Percentiles rank a stretch among this genome's conserved stretches.
Conservation (phyloP, 2,329 filamentous ascomycete genomes). For the Thielaviopsis euricoi region DNA sequence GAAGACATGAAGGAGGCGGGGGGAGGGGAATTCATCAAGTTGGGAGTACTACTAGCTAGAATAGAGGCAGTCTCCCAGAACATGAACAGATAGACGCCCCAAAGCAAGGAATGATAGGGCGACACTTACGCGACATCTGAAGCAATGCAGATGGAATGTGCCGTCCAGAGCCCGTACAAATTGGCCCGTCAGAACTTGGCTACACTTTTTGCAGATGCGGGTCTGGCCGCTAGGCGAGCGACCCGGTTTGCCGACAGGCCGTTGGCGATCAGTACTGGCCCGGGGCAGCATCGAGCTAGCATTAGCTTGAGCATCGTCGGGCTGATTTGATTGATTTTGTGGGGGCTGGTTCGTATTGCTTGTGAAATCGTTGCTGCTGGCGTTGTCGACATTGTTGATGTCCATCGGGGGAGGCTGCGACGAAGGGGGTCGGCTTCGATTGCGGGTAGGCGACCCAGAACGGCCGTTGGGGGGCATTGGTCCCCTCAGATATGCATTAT, state of each 20-base stretch:
- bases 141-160: slow-evolving; percentile 94
- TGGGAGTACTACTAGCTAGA: slow-evolving; percentile 8
- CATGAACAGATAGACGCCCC: not conserved
- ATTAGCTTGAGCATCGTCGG: not conserved
- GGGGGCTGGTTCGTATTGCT: not conserved
- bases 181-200: slow-evolving; percentile 74
- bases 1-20: too few relatives aligned
- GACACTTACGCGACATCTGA: slow-evolving; percentile 73
- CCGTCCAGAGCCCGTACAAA: slow-evolving; percentile 88
- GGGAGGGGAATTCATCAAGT: too few relatives aligned
- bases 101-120: not conserved
- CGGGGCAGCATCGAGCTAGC: not conserved
- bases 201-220: slow-evolving; percentile 72
- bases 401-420: not conserved
- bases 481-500: slow-evolving; percentile 7
- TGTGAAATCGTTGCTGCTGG: too few relatives aligned
- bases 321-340: slow-evolving; percentile 4
- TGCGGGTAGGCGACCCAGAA: slow-evolving; percentile 7
- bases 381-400: not conserved
- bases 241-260: slow-evolving; percentile 21
- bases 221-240: slow-evolving; percentile 42
- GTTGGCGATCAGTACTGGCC: slow-evolving; percentile 9
- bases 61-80: slow-evolving; percentile 7
- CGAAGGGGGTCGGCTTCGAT: slow-evolving; percentile 8
- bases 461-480: slow-evolving; percentile 2